phyloP scores from a whole-genome alignment of 345 rosid genomes.

The Cardamine occulta region DNA sequence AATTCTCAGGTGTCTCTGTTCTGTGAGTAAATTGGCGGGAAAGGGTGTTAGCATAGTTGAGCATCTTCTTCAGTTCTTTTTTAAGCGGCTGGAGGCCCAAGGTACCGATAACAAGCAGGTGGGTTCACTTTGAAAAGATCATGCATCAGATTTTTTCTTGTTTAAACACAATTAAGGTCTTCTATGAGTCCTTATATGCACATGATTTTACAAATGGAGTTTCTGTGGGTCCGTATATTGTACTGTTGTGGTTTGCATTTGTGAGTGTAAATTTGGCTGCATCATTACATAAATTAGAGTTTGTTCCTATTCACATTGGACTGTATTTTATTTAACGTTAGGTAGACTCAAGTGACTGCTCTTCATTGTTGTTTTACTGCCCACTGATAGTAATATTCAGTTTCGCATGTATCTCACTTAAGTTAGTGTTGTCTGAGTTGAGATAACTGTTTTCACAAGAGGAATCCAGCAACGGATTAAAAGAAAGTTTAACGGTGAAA shows the following conservation, averaged over 20 bases:
- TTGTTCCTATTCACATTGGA: conserved; percentile 14
- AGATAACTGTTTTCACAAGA: conserved; percentile 6
- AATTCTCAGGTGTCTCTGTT: conserved; percentile 81
- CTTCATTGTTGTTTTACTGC: conserved; percentile 14
- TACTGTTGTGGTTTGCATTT: conserved; percentile 28
- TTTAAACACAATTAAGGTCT: conserved; percentile 10
- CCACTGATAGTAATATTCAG: conserved; percentile 2
- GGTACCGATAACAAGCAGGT: conserved; percentile 87
- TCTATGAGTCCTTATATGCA: conserved; percentile 13
- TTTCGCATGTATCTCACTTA: conserved; percentile 6
- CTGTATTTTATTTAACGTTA: conserved; percentile 15
- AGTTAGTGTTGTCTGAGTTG: conserved; percentile 26
- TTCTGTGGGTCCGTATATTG: conserved; percentile 17
- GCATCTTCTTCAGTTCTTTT: conserved; percentile 87
- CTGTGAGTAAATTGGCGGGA: conserved; percentile 79
- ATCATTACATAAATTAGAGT: background rate
- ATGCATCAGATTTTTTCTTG: background rate
- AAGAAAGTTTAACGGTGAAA: conserved; percentile 17
- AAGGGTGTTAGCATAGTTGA: conserved; percentile 71
- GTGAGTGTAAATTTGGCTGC: conserved; percentile 25
- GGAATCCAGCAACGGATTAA: conserved; percentile 4
- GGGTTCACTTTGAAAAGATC: conserved; percentile 37
- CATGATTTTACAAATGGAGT: conserved; percentile 21
- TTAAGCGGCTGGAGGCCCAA: conserved; percentile 77
- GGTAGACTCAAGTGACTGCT: conserved; percentile 13